Evolutionary conservation across 1,284 basidiomycete genomes (phyloP), one percentile per base, ranked within the genome.

Genomic region (Agaricales sp.): DNA sequence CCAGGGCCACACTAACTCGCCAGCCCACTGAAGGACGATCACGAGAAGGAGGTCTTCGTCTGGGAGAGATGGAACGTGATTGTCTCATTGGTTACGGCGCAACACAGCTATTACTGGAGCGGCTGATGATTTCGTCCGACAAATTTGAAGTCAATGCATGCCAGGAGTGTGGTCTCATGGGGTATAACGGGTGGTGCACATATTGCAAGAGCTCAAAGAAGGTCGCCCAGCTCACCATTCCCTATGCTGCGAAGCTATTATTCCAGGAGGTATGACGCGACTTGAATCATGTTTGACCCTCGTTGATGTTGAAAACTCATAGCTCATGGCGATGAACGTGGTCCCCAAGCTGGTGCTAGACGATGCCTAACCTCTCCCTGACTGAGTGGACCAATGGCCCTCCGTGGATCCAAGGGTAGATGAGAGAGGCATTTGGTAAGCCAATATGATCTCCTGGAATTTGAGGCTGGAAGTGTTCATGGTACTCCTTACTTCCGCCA

Each of bases 51-150:
- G 96, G 96, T 54, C 71, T 99, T 55, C 90, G 96, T 51, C 74
- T 99, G 14, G 96, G 96, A 51, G 96, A 99, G 70, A 99, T 99
- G 96, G 96, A 99, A 63, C 85, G 96, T 47, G 96, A 99, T 67
- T 99, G 92, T 64, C 71, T 94, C 22, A 93, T 94, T 60, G 92
- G 92, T 48, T 95, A 97, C 59, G 94, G 94, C 18, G 96, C 96
- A 1, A 96, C 94, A 1, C 95, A 99, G 61, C 76, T 99, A 43
- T 71, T 99, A 18, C 78, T 99, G 4, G 96, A 98, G 67, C 86
- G 96, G 18, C 76, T 99, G 14, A 99, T 99, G 95, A 92, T 99
- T 53, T 96, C 92, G 12, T 96, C 91, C 14, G 92, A 95, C 69
- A 92, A 92, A 58, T 99, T 99, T 62, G 91, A 95, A 63, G 92